Evolutionary conservation across 257 asterid species (phyloP), one percentile per base, ranked within the genome.

Genomic region (Capsicum baccatum): DNA sequence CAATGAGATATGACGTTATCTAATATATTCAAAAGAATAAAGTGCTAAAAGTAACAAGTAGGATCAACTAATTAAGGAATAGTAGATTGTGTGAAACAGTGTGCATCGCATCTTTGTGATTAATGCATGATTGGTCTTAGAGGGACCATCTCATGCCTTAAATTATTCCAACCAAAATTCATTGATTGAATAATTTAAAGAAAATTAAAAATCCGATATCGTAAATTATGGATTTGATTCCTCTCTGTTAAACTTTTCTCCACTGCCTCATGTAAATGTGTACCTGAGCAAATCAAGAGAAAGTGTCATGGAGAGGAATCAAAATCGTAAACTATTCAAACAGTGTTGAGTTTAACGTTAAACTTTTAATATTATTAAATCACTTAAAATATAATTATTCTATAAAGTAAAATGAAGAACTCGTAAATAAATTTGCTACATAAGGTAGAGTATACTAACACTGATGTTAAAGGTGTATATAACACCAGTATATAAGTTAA

Each of bases 91-190:
- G 39, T 71, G 58, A 47, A 52, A 74, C 80, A 6, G 44, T 15
- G 60, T 74, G 80, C 60, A 48, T 74, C 80, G 12, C 80, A 74
- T 44, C 62, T 74, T 50, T 74, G 60, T 74, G 62, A 50, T 74
- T 74, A 17, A 7, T 21, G 60, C 37, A 11, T 74, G 60, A 44
- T 71, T 71, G 80, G 59, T 73, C n/a, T 48, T 47, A 47, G 39
- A 1, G 39, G 80, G 58, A 6, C 11, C 39, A 10, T 73, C 42
- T 33, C 59, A 48, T 73, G 42, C 80, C 59, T 73, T 21, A 7
- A 10, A 42, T 70, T 70, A 16, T 47, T 48, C 58, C 50, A 58
- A 16, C 19, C 11, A 16, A 16, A 26, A 5, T 33, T 6, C 10
- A 60, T 60, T 19, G 21, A 19, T n/a, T 19, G 14, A 62, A 19